phyloP scores from a whole-genome alignment of 129 eudicot genomes.

The Calendula officinalis region DNA sequence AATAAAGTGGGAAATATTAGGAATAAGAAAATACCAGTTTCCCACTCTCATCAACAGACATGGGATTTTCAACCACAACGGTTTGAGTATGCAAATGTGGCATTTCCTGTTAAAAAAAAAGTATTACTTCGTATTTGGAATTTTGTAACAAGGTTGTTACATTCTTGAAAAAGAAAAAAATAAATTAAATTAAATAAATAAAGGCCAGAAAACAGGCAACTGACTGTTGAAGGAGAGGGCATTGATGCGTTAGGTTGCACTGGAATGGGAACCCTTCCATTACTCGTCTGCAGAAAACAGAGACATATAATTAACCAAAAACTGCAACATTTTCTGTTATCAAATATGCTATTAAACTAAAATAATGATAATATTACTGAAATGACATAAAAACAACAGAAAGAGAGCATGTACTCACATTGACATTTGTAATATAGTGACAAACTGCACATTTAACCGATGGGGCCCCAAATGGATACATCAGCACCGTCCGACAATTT shows the following conservation, averaged over 20 bases:
- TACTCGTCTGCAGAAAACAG: slow-evolving; percentile 38
- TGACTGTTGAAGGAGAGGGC: slow-evolving; percentile 50
- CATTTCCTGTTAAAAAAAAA: slow-evolving; percentile 32
- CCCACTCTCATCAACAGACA: slow-evolving; percentile 71
- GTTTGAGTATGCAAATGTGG: slow-evolving; percentile 55
- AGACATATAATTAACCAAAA: slow-evolving; percentile 7
- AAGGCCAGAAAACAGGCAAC: slow-evolving; percentile 21
- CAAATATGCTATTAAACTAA: neutral
- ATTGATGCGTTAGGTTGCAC: slow-evolving; percentile 32
- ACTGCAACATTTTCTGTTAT: neutral
- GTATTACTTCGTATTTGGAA: neutral
- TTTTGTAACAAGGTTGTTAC: neutral
- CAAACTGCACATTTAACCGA: slow-evolving; percentile 84
- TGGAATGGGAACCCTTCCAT: slow-evolving; percentile 53
- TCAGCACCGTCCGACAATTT: slow-evolving; percentile 61
- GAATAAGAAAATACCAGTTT: slow-evolving; percentile 47
- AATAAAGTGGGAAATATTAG: neutral
- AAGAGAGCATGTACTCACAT: slow-evolving; percentile 39
- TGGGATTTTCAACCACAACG: slow-evolving; percentile 74
- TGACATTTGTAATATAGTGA: slow-evolving; percentile 70
- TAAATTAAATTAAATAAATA: neutral
- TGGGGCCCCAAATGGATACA: slow-evolving; percentile 85
- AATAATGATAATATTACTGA: neutral
- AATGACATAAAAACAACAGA: neutral
- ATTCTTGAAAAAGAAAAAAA: neutral